These are phyloP conservation scores for Candida boleticola DNA, from an alignment of 805 yeast species.

Conservation along the genomic window DNA sequence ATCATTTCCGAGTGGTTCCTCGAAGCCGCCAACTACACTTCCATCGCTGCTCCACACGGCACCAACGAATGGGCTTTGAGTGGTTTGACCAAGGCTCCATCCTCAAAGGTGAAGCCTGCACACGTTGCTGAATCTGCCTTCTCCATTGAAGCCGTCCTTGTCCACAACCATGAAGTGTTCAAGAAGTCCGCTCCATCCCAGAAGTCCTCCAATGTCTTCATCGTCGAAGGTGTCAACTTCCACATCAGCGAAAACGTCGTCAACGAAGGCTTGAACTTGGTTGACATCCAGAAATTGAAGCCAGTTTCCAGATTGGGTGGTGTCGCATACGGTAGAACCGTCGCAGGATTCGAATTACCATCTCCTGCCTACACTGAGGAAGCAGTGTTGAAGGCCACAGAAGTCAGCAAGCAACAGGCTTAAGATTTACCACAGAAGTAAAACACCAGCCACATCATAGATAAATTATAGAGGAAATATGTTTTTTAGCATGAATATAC, in stretches of 20 bases:
- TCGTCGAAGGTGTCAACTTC: conserved; percentile 57
- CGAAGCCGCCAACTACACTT: conserved; percentile 58
- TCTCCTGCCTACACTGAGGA: conserved; percentile 38
- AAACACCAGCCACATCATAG: too few relatives aligned
- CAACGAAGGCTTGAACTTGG: conserved; percentile 32
- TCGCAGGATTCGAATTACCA: conserved; percentile 44
- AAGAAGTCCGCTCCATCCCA: conserved; percentile 36
- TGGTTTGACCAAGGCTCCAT: conserved; percentile 49
- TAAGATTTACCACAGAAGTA: too few relatives aligned
- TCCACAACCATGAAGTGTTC: conserved; percentile 43
- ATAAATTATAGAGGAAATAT: too few relatives aligned
- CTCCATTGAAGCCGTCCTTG: conserved; percentile 53
- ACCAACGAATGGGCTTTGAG: conserved; percentile 55
- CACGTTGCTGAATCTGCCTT: conserved; percentile 64
- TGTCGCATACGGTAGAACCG: conserved; percentile 43
- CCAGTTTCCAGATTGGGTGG: conserved; percentile 56
- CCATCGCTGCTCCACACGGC: conserved; percentile 46
- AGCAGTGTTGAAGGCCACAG: not conserved
- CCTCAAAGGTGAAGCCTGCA: conserved; percentile 48
- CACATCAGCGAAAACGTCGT: conserved; percentile 57
- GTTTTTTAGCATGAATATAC: too few relatives aligned
- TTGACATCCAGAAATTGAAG: conserved; percentile 48
- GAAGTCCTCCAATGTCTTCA: conserved; percentile 36
- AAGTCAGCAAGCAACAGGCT: not conserved
- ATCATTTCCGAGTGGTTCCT: conserved; percentile 62